These are phyloP conservation scores for Lepraria neglecta DNA, from an alignment of 495 filamentous ascomycete species.

Conservation along the genomic window DNA sequence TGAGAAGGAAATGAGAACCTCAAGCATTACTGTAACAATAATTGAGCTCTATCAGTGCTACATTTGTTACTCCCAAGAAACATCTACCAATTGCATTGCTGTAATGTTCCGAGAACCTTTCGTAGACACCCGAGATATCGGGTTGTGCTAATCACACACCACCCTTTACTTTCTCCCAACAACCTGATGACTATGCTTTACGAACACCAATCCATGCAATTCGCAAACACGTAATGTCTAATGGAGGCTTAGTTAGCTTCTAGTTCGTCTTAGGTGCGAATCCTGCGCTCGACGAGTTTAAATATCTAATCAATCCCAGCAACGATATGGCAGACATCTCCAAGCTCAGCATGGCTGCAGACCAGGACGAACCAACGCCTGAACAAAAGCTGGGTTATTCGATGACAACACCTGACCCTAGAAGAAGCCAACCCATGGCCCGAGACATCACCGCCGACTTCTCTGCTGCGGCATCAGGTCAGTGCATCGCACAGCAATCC, in stretches of 20 bases:
- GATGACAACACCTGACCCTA: not conserved
- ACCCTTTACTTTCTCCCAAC: too few species aligned
- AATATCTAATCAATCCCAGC: not conserved
- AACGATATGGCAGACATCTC: conserved; percentile 12
- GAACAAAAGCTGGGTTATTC: not conserved
- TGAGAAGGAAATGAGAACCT: not conserved
- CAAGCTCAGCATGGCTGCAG: conserved; percentile 1
- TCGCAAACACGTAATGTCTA: too few species aligned
- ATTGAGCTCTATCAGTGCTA: too few species aligned
- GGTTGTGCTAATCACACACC: too few species aligned
- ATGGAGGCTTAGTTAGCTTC: too few species aligned
- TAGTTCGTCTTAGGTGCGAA: too few species aligned
- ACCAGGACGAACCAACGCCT: not conserved
- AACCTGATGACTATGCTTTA: too few species aligned
- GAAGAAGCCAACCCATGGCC: not conserved
- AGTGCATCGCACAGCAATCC: not conserved
- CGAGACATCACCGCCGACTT: conserved; percentile 25
- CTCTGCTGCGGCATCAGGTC: conserved; percentile 23
- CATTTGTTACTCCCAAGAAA: too few species aligned
- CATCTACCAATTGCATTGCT: too few species aligned
- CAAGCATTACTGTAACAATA: not conserved
- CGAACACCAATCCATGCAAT: too few species aligned
- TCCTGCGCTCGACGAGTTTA: not conserved
- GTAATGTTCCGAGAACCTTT: too few species aligned
- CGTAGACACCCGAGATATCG: too few species aligned